Conservation (phyloP, 2,329 filamentous ascomycete species). For the Aureobasidium uvarum region DNA sequence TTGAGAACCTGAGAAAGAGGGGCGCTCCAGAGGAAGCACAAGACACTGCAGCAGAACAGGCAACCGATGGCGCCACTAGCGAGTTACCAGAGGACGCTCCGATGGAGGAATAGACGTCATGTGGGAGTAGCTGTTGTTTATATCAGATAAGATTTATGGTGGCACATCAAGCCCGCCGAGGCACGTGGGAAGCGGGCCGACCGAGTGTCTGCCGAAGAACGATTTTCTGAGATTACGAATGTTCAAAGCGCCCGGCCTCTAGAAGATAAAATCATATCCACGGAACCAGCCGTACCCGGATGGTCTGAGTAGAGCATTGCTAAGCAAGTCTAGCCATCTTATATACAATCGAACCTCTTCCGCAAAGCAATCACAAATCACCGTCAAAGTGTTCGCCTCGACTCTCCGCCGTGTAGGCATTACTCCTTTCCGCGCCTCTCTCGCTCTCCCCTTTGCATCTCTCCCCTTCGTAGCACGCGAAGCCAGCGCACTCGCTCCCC, state of each 20-base stretch:
- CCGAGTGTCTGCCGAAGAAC: too few relatives aligned
- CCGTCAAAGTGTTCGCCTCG: slow-evolving; percentile 92
- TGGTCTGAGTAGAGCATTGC: slow-evolving; percentile 25
- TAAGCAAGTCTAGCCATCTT: slow-evolving; percentile 18
- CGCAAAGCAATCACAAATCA: slow-evolving; percentile 30
- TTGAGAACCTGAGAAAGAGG: slow-evolving; percentile 52
- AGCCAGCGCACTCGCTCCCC: slow-evolving; percentile 34
- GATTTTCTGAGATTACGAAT: slow-evolving; percentile 13
- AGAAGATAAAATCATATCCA: slow-evolving; percentile 5
- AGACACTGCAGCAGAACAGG: slow-evolving; percentile 16
- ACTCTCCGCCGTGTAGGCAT: slow-evolving; percentile 64
- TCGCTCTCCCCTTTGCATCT: slow-evolving; percentile 56
- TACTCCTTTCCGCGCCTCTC: slow-evolving; percentile 67
- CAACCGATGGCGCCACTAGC: neutral
- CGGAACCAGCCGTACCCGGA: slow-evolving; percentile 20
- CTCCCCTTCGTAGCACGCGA: slow-evolving; percentile 32
- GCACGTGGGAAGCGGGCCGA: too few relatives aligned
- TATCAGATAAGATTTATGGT: slow-evolving; percentile 7
- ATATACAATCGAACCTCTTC: slow-evolving; percentile 2
- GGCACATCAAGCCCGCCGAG: neutral
- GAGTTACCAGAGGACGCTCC: neutral
- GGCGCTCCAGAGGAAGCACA: slow-evolving; percentile 31
- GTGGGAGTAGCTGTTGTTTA: neutral
- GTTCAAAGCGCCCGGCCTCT: neutral
- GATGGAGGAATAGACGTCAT: neutral